Evolutionary conservation across 2,329 filamentous ascomycete genomes (phyloP), one percentile per base, ranked within the genome.

Genomic region (Geoglossum cookeanum): DNA sequence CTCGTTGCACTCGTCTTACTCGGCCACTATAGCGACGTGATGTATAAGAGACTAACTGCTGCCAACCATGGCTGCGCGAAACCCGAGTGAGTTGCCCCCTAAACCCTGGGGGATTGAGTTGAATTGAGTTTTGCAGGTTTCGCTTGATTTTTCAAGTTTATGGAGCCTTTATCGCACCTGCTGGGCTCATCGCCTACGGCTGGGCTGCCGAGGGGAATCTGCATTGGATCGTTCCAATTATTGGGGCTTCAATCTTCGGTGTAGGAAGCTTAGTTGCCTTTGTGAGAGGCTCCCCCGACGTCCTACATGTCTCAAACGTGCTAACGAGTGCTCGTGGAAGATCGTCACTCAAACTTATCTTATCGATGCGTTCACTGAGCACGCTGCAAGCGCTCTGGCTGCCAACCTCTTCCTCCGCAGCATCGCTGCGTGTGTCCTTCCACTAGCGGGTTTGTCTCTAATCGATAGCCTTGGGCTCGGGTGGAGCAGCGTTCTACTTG

Each of bases 131-230:
- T 22, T 22, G 22, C 22, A 22, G 22, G 22, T 11, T 15, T 61
- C 61, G 64, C 11, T 57, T 67, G 3, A 60, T 62, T 3, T 58
- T 61, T 1, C 54, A 66, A 1, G 62, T 67, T 29, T 62, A 60
- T 37, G 58, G 59, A 3, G 63, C 61, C 2, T 57, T 60, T 1
- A 55, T 52, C 8, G 45, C 58, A 22, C 57, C 57, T 17, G 29
- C 39, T 3, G 57, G 57, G 3, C 42, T 58, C 55, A 81, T 83
- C 63, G 72, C 76, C 63, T 78, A 78, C 62, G 75, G 75, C 3
- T 73, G 75, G 65, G 63, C 71, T 0, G 68, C 71, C 0, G 63
- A 77, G 33, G 62, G 68, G 3, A 61, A 66, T 2, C 61, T 69
- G 0, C 73, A 77, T 63, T 78, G 75, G 74, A 71, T 75, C 30